Base-by-base conservation (phyloP, 148 eudicot genomes). In the Heliamphora exappendiculata region DNA sequence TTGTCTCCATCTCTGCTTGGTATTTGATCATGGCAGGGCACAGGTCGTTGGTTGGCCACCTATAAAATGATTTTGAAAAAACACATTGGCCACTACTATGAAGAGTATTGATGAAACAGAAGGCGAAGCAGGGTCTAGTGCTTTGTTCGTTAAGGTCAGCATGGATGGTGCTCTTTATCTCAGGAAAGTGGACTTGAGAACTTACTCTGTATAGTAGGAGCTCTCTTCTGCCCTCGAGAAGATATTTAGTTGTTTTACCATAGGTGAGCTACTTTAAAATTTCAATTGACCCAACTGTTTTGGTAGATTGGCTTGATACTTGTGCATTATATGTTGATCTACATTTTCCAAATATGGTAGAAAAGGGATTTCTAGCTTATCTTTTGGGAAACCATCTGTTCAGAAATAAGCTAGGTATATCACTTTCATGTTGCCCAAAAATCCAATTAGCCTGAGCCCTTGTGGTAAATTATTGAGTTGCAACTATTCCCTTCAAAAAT, bases 131-230 rank as follows among this genome's bases (percentile, higher is more conserved):
- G 79, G 78, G 54, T 20, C 76, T 70, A 79, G 81, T 78, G 82
- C 82, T 79, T 49, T 85, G 20, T 86, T 81, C 84, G 90, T 91
- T 26, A 91, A 91, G 69, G 93, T 89, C 78, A 87, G 96, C 82
- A 91, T 91, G 96, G 96, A 91, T 78, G 93, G 96, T 79, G 93
- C 91, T 60, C 93, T 90, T 1, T 91, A 87, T 79, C 82, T 89
- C 63, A 82, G 96, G 70, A 91, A 91, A 74, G 86, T 91, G 47
- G 91, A 91, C 65, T 81, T 91, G 53, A 86, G 79, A 78, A 68
- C 78, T 55, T 91, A 87, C 79, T 58, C 76, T 11, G 77, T 82
- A 20, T 89, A 89, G 78, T 68, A 75, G 28, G 95, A 91, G 50
- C 84, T 91, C 20, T 83, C 90, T 50, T 85, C 84, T 50, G 89